Conservation (phyloP, 192 early-diverging fungal genomes). For the Dissophora globulifera region DNA sequence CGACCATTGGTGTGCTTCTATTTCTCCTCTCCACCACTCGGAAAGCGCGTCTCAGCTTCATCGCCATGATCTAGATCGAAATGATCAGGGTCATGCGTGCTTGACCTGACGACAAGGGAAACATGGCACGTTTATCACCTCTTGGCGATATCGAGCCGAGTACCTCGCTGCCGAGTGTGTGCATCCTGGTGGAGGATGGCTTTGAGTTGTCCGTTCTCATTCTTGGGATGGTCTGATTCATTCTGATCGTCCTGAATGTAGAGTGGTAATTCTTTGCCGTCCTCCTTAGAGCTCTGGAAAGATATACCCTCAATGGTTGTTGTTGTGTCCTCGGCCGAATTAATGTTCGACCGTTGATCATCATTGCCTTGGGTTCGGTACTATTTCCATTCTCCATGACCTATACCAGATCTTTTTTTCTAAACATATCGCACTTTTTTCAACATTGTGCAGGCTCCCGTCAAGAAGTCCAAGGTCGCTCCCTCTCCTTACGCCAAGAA, state of each 20-base stretch:
- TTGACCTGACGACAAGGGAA: not conserved
- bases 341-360: not conserved
- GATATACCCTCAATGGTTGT: not conserved
- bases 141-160: not conserved
- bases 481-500: slow-evolving; percentile 85
- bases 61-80: not conserved
- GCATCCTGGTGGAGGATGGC: slow-evolving; percentile 2
- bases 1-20: not conserved
- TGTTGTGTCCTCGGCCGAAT: not conserved
- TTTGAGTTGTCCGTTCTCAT: not conserved
- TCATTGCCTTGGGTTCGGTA: not conserved
- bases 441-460: slow-evolving; percentile 36
- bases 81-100: too few species aligned
- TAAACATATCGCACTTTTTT: slow-evolving; percentile 9
- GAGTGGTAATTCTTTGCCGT: not conserved
- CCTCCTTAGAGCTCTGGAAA: slow-evolving; percentile 50
- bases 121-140: not conserved
- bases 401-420: slow-evolving; percentile 39
- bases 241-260: slow-evolving; percentile 1
- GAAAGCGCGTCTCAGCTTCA: not conserved
- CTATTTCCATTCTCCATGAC: slow-evolving; percentile 45
- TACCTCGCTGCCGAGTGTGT: not conserved
- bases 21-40: not conserved
- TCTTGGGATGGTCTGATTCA: not conserved
- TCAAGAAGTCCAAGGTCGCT: slow-evolving; percentile 88